Evolutionary conservation across 108 stramenopile genomes (phyloP), one percentile per base, ranked within the genome.

Genomic region (Pseudonitzschia multistriata): DNA sequence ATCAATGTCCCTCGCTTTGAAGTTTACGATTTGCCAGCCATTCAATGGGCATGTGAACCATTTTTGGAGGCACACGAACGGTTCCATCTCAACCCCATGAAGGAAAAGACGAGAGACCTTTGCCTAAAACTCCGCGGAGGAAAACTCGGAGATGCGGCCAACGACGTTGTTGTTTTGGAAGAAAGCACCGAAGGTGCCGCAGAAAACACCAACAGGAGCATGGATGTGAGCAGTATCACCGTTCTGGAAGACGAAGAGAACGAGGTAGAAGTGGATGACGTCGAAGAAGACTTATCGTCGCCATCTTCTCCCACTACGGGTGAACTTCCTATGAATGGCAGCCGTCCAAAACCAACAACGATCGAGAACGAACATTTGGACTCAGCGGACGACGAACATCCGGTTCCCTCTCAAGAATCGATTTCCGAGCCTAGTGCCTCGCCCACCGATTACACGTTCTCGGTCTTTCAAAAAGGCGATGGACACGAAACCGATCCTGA

Each of bases 401-500:
- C 2, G 1, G 21, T 7, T 25, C 50, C 50, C 50, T 52, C 50
- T 8, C 15, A 25, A 22, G 15, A 52, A 24, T 7, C 21, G 24
- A 22, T 24, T 8, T 19, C 10, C 25, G 50, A 7, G 19, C 50
- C 50, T 1, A 52, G 50, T 25, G 24, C 50, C 5, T n/a, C 50
- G 24, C 50, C 50, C 3, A 6, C n/a, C 11, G 63, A 64, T 0
- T 74, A 59, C 29, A 66, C 39, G 15, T 80, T 71, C 47, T 62
- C 74, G 7, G 13, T 74, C 14, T 71, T 62, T 42, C 81, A 79
- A 37, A 68, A 79, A 11, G 62, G 81, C 36, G 90, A 91, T 62
- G 90, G 90, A 19, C 79, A 79, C 55, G 62, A 83, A 49, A 61
- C 59, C 25, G 87, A 91, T 73, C 82, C 85, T 21, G 90, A 91